phyloP scores from a whole-genome alignment of 768 basidiomycete species.

The Myochromella boudieri region DNA sequence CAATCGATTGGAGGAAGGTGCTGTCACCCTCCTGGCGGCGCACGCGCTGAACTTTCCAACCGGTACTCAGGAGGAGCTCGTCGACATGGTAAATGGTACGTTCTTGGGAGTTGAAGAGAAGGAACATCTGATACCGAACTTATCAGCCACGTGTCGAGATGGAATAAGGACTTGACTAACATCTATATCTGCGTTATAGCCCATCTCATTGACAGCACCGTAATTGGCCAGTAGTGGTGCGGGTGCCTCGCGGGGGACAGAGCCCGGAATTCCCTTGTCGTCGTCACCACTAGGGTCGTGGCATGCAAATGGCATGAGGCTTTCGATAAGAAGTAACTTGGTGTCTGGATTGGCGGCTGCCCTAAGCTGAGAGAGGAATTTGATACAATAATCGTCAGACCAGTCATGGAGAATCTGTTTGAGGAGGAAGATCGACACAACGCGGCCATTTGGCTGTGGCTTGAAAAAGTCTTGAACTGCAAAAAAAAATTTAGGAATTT shows the following conservation, averaged over 20 bases:
- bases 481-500: not conserved
- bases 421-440: not conserved
- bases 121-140: not conserved
- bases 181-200: not conserved
- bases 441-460: not conserved
- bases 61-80: not conserved
- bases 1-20: slow-evolving; percentile 1
- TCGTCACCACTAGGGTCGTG: slow-evolving; percentile 1
- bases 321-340: slow-evolving; percentile 4
- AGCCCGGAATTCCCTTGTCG: slow-evolving; percentile 22
- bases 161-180: not conserved
- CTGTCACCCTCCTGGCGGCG: not conserved
- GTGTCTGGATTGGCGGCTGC: not conserved
- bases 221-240: slow-evolving; percentile 38
- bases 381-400: not conserved
- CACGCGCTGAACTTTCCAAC: not conserved
- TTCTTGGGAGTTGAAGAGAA: slow-evolving; percentile 4
- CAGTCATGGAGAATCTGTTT: not conserved
- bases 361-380: not conserved
- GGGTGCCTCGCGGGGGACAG: slow-evolving; percentile 13
- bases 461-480: slow-evolving; percentile 1
- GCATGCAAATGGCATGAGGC: slow-evolving; percentile 4
- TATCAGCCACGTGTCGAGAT: too few species aligned
- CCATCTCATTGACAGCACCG: slow-evolving; percentile 22
- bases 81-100: slow-evolving; percentile 3